Percentiles rank a stretch among this genome's conserved stretches.
These are phyloP conservation scores for Blastocystis hominis DNA, from an alignment of 352 stramenopile genomes.

Conservation along the genomic window DNA sequence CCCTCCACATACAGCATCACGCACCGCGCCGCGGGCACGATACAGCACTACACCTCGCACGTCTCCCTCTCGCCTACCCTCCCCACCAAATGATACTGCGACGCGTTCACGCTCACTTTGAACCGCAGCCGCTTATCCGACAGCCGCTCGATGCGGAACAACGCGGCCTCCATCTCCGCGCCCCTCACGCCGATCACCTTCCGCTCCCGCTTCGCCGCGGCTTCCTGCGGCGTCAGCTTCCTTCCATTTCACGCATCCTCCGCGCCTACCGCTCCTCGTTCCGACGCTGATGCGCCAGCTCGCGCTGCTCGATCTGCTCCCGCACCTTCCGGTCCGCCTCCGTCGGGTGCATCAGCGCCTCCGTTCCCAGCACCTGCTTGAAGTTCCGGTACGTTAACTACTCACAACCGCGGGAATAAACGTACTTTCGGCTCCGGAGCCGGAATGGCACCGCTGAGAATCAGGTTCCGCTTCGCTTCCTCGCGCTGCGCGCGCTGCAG, in stretches of 20 bases:
- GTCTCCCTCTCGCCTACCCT: background rate
- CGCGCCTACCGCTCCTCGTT: conserved; percentile 25
- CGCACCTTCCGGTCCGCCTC: background rate
- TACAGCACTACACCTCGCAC: background rate
- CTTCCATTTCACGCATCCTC: background rate
- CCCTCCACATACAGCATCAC: conserved; percentile 43
- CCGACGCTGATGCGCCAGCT: conserved; percentile 11
- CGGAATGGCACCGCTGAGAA: background rate
- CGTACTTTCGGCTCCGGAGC: background rate
- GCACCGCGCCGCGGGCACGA: conserved; percentile 13
- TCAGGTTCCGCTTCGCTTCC: conserved; percentile 23
- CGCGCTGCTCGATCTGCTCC: conserved; percentile 32
- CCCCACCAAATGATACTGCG: conserved; percentile 20
- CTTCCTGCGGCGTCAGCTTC: conserved; percentile 36
- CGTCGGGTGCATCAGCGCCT: background rate
- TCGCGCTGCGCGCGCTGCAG: conserved; percentile 19
- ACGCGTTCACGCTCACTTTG: conserved; percentile 43
- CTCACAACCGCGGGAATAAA: too few relatives aligned
- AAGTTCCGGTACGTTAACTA: conserved; percentile 23
- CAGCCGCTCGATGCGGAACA: conserved; percentile 16
- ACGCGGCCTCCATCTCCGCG: background rate
- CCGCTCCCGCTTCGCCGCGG: background rate
- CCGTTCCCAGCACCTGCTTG: background rate
- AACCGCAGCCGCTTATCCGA: conserved; percentile 5
- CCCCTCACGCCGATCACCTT: conserved; percentile 43